Evolutionary conservation across 441 rosid genomes (phyloP), one percentile per base, ranked within the genome.

Genomic region (Francoa sonchifolia): DNA sequence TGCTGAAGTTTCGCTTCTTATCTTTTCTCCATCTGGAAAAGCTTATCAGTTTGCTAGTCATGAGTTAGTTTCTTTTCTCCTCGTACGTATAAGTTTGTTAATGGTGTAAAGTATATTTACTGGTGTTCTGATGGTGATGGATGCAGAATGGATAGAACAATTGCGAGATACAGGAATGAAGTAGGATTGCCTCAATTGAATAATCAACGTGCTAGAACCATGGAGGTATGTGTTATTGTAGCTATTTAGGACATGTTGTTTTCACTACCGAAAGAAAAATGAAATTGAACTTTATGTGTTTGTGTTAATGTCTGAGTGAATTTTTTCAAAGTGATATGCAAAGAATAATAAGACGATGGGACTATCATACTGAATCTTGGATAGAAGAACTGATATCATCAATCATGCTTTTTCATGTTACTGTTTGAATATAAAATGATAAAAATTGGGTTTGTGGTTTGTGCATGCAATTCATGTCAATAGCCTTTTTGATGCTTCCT

Each of bases 11-110:
- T 73, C 73, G 50, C 53, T 77, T 31, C 52, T 80, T 34, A 36
- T 80, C 42, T 77, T 76, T 59, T 77, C 92, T 18, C 56, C 81
- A 9, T 40, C 79, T 6, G 92, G 82, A 2, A 84, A 72, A 44
- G 30, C 44, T 41, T 65, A 67, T 58, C 74, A 72, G 47, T 77
- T 67, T 42, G 64, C 82, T 20, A 74, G 79, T 14, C 69, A 67
- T 15, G 66, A 72, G 87, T 77, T 9, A 18, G 51, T 44, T 15
- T 1, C 8, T 2, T 20, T 10, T 11, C 8, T 37, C 9, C 0
- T 28, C 9, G 12, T 11, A n/a, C n/a, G n/a, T n/a, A n/a, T n/a
- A n/a, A n/a, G n/a, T 33, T 18, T 20, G 3, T 32, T 19, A 16
- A 8, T 5, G 6, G 2, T 42, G 8, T 28, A 15, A 15, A 11